These are phyloP conservation scores for Dactylonectria macrodidyma DNA, from an alignment of 2,329 filamentous ascomycete species.

Conservation along the genomic window DNA sequence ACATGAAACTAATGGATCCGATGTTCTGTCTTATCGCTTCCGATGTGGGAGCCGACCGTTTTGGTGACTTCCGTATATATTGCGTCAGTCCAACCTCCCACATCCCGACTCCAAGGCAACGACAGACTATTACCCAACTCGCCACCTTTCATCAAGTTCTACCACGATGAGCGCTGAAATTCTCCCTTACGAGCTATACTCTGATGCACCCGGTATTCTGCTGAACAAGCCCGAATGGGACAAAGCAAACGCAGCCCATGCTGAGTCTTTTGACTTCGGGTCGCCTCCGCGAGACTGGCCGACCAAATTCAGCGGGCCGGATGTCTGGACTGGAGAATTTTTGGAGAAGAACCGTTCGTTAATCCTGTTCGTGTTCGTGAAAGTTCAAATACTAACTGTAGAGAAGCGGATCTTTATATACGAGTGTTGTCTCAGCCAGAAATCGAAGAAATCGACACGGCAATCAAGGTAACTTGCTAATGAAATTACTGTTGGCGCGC, in stretches of 20 bases:
- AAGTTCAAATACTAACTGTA: neutral
- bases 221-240: constrained; percentile 14
- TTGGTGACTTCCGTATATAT: too few species aligned
- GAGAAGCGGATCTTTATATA: constrained; percentile 6
- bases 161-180: neutral
- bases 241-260: constrained; percentile 6
- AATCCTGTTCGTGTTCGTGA: neutral
- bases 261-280: constrained; percentile 6
- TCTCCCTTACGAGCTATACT: constrained; percentile 12
- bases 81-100: too few species aligned
- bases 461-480: neutral
- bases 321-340: constrained; percentile 9
- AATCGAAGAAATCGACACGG: constrained; percentile 13
- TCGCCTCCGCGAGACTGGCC: neutral
- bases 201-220: constrained; percentile 8
- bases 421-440: neutral
- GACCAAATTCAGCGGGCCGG: neutral
- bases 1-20: too few species aligned
- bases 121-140: neutral
- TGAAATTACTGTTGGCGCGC: too few species aligned
- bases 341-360: constrained; percentile 1
- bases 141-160: neutral
- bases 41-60: too few species aligned
- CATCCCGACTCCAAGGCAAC: neutral
- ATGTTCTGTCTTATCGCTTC: too few species aligned